A percentile compares a stretch with the other conserved stretches of the same genome.
Evolutionary conservation across 257 asterid genomes (phyloP).

Genomic region (Solanum chmielewskii): DNA sequence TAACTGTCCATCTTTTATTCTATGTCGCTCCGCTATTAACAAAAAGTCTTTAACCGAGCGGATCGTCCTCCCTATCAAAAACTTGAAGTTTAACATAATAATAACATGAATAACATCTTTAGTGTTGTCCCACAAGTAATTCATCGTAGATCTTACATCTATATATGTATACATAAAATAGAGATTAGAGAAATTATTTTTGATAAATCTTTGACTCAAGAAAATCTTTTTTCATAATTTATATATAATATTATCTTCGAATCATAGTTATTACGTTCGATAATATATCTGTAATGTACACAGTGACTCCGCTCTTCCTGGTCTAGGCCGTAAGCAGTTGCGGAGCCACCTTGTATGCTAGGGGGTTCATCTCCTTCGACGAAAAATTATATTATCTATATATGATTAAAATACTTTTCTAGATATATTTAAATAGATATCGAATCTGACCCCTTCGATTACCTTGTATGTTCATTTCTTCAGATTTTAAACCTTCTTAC

Average conservation of each 20-base stretch:
- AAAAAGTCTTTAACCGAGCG: too few relatives aligned
- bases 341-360: too few relatives aligned
- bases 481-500: too few relatives aligned
- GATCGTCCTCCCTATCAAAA: not conserved
- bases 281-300: not conserved
- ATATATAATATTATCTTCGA: not conserved
- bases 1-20: not conserved
- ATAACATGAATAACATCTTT: not conserved
- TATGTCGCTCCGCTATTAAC: not conserved
- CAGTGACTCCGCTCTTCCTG: not conserved
- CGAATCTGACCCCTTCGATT: too few relatives aligned
- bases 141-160: not conserved
- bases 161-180: too few relatives aligned
- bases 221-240: not conserved
- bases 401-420: too few relatives aligned
- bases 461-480: too few relatives aligned
- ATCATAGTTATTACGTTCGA: not conserved
- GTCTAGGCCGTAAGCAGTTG: too few relatives aligned
- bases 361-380: too few relatives aligned
- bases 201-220: not conserved
- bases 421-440: too few relatives aligned
- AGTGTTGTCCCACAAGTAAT: not conserved
- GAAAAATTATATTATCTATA: too few relatives aligned
- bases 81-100: not conserved
- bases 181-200: not conserved